Evolutionary conservation across 1,284 basidiomycete genomes (phyloP).

Genomic region (Irpex sp.): DNA sequence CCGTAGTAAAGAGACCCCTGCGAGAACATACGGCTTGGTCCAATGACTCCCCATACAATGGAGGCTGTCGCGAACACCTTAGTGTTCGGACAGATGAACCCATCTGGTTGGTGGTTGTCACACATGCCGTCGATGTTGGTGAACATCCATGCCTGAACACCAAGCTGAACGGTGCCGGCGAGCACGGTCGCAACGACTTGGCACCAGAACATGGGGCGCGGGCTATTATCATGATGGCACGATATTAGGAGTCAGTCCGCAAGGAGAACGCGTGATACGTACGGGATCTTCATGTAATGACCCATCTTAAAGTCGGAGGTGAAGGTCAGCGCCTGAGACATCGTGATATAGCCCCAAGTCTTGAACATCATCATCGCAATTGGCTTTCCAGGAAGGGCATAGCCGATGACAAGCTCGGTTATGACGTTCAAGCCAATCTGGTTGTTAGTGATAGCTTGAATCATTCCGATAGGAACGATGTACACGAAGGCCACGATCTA

Average conservation of each 20-base stretch:
- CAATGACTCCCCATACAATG: slow-evolving; percentile 49
- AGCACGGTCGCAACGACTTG: slow-evolving; percentile 49
- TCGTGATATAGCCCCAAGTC: slow-evolving; percentile 49
- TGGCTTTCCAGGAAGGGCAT: slow-evolving; percentile 46
- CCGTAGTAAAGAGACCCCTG: slow-evolving; percentile 34
- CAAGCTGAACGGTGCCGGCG: slow-evolving; percentile 42
- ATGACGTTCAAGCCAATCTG: slow-evolving; percentile 57
- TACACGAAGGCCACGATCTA: slow-evolving; percentile 42
- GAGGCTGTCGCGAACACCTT: slow-evolving; percentile 40
- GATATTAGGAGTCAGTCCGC: no score
- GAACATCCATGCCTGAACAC: slow-evolving; percentile 51
- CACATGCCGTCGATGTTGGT: slow-evolving; percentile 48
- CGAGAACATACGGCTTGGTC: slow-evolving; percentile 44
- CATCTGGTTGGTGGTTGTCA: slow-evolving; percentile 29
- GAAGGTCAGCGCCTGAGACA: slow-evolving; percentile 45
- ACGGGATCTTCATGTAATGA: slow-evolving; percentile 51
- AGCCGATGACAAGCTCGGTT: slow-evolving; percentile 48
- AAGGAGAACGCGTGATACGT: no score
- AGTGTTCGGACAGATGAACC: slow-evolving; percentile 39
- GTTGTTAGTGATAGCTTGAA: slow-evolving; percentile 62
- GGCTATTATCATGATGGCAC: slow-evolving; percentile 15
- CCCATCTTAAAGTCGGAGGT: slow-evolving; percentile 50
- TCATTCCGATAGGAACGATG: slow-evolving; percentile 65
- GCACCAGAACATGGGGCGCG: slow-evolving; percentile 44
- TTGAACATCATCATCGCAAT: slow-evolving; percentile 67